These are phyloP conservation scores for Tuber melanosporum DNA, from an alignment of 495 filamentous ascomycete species.

Conservation along the genomic window DNA sequence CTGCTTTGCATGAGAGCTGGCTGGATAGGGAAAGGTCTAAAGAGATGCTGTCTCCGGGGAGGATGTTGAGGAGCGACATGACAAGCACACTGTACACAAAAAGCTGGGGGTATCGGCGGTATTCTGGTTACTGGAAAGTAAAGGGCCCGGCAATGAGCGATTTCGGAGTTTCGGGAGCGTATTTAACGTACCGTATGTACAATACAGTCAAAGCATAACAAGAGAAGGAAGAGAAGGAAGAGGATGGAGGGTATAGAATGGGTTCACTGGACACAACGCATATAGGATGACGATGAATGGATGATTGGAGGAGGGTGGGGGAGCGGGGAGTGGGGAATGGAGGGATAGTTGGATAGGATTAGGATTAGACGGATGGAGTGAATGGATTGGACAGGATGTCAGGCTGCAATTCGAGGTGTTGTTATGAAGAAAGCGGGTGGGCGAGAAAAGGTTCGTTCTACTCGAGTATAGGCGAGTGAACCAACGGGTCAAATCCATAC, in stretches of 20 bases:
- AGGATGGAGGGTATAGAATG: conserved; percentile 5
- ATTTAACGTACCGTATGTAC: conserved; percentile 31
- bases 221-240: neutral
- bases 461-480: neutral
- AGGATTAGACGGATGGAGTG: neutral
- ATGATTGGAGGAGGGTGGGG: conserved; percentile 18
- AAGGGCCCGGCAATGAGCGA: conserved; percentile 14
- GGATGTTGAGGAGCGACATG: conserved; percentile 13
- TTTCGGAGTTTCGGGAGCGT: conserved; percentile 35
- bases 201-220: conserved; percentile 21
- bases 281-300: conserved; percentile 20
- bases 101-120: conserved; percentile 13
- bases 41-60: conserved; percentile 11
- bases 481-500: neutral
- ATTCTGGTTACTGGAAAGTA: conserved; percentile 15
- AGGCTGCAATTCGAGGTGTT: conserved; percentile 20
- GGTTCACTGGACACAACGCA: conserved; percentile 1
- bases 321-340: conserved; percentile 20
- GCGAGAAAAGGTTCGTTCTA: neutral
- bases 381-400: conserved; percentile 26
- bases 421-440: neutral
- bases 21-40: conserved; percentile 6
- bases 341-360: neutral
- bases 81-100: conserved; percentile 27
- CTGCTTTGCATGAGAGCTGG: neutral